Evolutionary conservation across 2,329 filamentous ascomycete genomes (phyloP), one percentile per base, ranked within the genome.

Genomic region (Fonsecaea multimorphosa): DNA sequence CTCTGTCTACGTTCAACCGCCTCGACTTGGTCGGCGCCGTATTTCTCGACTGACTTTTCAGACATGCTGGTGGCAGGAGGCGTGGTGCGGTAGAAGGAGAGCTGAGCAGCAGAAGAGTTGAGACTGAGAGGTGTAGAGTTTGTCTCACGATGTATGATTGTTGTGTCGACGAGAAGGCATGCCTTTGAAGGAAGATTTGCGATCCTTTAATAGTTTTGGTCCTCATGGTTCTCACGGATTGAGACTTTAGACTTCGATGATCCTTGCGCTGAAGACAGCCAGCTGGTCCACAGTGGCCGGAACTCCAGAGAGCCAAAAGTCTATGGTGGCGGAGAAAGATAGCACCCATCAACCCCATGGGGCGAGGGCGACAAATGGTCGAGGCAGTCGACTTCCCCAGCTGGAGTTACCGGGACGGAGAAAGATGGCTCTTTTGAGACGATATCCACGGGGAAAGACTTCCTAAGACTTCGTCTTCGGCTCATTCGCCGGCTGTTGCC

Each of bases 21-120:
- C 44, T 66, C 63, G n/a, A 72, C 56, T 24, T 71, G 61, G 36
- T 61, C 65, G 22, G 74, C 72, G 40, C 75, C 60, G 31, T 72
- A 65, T 72, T 75, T 76, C 56, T 55, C 58, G 55, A 64, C 61
- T 9, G 24, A 40, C 19, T 63, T 51, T 27, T 68, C 62, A 55
- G 61, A 49, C 32, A 55, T 44, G 51, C 38, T n/a, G 14, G 16
- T n/a, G n/a, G 3, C 3, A 40, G 38, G 16, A 40, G 38, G n/a
- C 1, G 3, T n/a, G 14, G 2, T 40, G 16, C n/a, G 38, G 38
- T 3, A 40, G 5, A 40, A n/a, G 38, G 8, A n/a, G 38, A 40
- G 38, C n/a, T 19, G 2, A 16, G 5, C 5, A 8, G 38, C 3
- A 4, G 16, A n/a, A n/a, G 14, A 40, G n/a, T 19, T 19, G 38